Base-by-base conservation (phyloP, 1,139 yeast genomes). In the Hanseniaspora uvarum region DNA sequence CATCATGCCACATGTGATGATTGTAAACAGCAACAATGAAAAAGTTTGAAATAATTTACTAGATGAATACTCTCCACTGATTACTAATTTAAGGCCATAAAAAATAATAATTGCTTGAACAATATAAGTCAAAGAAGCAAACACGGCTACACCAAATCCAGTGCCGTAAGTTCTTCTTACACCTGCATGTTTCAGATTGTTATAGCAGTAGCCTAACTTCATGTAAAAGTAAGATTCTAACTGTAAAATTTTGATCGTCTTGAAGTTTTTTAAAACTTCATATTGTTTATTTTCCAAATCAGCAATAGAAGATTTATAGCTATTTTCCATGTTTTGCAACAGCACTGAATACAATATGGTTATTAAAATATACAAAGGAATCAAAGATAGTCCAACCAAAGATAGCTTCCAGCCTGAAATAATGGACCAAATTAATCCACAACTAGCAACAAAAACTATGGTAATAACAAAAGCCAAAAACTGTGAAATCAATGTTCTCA, bases 351-450 rank as follows among this genome's bases (percentile, higher is more conserved):
- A 84, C 1, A 74, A 54, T 1, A 70, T 66, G 4, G 87, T 77
- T 5, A 79, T 67, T 0, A 77, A 19, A 3, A 75, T 66, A 55
- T 83, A 79, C 26, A 79, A 59, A 0, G 95, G 94, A 10, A 85
- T 75, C 64, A 88, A 73, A 0, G 95, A 74, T 10, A 88, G 61
- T 1, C 95, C 94, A 1, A 86, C 92, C 16, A 89, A 68, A 1
- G 96, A 78, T 49, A 92, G 70, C 61, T 82, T 84, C 97, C 97
- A 92, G 0, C 96, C 95, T n/a, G 75, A 64, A 0, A 74, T 73
- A 5, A 87, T 60, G 0, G 96, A 81, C 96, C 97, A 89, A 5
- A 78, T 69, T 4, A 81, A 60, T 2, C 96, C 94, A 23, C 80
- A 68, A 0, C 72, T 41, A 0, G 83, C 70, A 55, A 88, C 73